Percentiles rank a stretch among this genome's conserved stretches.
Evolutionary conservation across 345 rosid genomes (phyloP).

Genomic region (Syzygium oleosum): DNA sequence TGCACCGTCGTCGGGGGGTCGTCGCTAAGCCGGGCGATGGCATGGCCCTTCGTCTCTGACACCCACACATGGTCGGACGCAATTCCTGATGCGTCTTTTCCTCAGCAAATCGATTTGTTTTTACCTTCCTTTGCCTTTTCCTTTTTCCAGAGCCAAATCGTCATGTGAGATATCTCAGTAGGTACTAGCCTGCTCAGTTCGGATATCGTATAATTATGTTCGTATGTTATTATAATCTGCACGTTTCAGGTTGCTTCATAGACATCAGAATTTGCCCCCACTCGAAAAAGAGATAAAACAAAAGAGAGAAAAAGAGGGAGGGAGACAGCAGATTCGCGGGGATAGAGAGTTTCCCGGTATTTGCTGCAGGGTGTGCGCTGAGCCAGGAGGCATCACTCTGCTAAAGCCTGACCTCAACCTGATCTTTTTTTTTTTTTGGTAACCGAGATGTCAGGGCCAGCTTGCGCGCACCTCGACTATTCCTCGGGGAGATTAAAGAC

Average conservation of each 20-base stretch:
- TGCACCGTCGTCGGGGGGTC: not conserved
- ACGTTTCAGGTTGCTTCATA: not conserved
- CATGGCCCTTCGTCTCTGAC: not conserved
- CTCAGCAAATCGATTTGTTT: not conserved
- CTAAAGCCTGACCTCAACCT: not conserved
- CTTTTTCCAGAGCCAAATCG: not conserved
- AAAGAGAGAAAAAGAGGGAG: not conserved
- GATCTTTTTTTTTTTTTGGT: too few relatives aligned
- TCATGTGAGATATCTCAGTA: not conserved
- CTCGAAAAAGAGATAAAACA: not conserved
- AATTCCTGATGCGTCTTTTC: not conserved
- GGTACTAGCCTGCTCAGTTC: not conserved
- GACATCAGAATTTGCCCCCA: not conserved
- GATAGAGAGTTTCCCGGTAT: not conserved
- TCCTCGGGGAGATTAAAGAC: too few relatives aligned
- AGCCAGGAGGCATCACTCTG: not conserved
- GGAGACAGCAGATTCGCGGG: not conserved
- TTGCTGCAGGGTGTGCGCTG: not conserved
- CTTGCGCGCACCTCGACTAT: too few relatives aligned
- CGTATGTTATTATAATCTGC: not conserved
- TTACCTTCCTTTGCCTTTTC: not conserved
- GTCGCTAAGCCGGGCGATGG: not conserved
- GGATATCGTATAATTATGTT: not conserved
- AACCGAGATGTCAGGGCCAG: too few relatives aligned
- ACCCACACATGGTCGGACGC: not conserved